Conservation (phyloP, 2,329 filamentous ascomycete species). For the Cladophialophora psammophila region DNA sequence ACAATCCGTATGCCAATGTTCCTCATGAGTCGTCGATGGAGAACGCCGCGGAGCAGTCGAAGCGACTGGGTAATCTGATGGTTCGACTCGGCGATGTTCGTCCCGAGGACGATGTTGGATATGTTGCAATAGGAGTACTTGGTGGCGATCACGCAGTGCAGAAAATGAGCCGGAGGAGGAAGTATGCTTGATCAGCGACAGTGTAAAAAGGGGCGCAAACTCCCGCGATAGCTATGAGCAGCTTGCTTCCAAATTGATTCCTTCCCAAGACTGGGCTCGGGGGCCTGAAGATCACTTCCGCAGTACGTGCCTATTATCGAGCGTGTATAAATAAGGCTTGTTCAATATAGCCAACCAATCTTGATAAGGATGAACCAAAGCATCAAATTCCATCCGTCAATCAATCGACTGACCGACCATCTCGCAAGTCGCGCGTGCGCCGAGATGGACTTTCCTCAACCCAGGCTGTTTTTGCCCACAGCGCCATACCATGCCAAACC, state of each 20-base stretch:
- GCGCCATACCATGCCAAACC: constrained; percentile 59
- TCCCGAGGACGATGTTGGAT: constrained; percentile 15
- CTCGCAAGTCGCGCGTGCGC: not conserved
- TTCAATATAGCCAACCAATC: not conserved
- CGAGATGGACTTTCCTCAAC: not conserved
- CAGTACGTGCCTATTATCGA: not conserved
- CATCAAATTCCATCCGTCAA: not conserved
- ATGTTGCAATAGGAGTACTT: constrained; percentile 5
- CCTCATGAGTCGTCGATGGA: constrained; percentile 14
- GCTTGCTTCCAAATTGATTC: not conserved
- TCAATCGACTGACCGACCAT: not conserved
- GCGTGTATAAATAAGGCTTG: not conserved
- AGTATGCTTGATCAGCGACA: constrained; percentile 1
- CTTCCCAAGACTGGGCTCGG: not conserved
- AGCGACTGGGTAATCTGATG: constrained; percentile 7
- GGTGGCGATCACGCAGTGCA: not conserved
- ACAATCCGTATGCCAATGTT: constrained; percentile 4
- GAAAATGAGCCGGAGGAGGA: not conserved
- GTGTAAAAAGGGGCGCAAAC: not conserved
- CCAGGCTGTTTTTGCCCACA: constrained; percentile 40
- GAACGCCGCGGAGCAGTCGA: constrained; percentile 10
- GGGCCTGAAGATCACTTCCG: too few species aligned
- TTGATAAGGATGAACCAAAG: not conserved
- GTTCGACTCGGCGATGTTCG: constrained; percentile 16
- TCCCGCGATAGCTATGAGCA: not conserved